Percentiles rank a stretch among this genome's conserved stretches.
Evolutionary conservation across 768 basidiomycete species (phyloP).

Genomic region (Paxillus rubicundulus): DNA sequence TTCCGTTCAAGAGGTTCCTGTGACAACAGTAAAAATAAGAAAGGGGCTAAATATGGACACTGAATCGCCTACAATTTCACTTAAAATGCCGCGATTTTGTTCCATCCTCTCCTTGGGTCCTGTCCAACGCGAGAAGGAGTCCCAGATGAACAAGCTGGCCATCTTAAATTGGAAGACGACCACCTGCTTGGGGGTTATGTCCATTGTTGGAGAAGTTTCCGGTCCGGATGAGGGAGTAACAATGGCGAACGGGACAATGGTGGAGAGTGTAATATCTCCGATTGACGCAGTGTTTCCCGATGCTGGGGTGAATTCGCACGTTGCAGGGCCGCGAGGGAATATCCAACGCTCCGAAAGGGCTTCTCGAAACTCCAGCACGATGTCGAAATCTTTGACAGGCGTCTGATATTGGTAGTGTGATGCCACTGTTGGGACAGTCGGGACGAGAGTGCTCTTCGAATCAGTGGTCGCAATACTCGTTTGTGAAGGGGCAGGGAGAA

Average conservation of each 20-base stretch:
- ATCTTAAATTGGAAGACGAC: slow-evolving; percentile 49
- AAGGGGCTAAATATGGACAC: neutral
- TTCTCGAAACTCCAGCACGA: slow-evolving; percentile 72
- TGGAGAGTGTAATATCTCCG: slow-evolving; percentile 40
- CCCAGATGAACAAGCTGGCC: slow-evolving; percentile 51
- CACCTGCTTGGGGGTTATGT: slow-evolving; percentile 29
- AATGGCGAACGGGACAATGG: slow-evolving; percentile 44
- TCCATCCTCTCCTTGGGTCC: slow-evolving; percentile 54
- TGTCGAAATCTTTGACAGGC: slow-evolving; percentile 59
- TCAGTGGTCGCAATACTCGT: neutral
- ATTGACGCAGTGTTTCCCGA: slow-evolving; percentile 13
- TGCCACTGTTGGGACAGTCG: slow-evolving; percentile 12
- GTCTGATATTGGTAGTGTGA: slow-evolving; percentile 24
- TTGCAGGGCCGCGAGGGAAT: slow-evolving; percentile 58
- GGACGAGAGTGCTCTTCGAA: slow-evolving; percentile 12
- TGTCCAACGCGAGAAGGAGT: slow-evolving; percentile 58
- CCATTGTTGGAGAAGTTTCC: slow-evolving; percentile 10
- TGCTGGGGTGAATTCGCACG: slow-evolving; percentile 42
- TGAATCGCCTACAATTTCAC: slow-evolving; percentile 40
- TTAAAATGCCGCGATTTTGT: slow-evolving; percentile 45
- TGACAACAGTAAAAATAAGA: slow-evolving; percentile 1
- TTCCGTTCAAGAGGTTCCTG: slow-evolving; percentile 45
- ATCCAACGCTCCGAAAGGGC: slow-evolving; percentile 61
- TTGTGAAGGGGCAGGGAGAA: slow-evolving; percentile 8
- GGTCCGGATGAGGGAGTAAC: slow-evolving; percentile 8